These are phyloP conservation scores for Plasmodium fragile DNA, from an alignment of 169 alveolate species.

Conservation along the genomic window DNA sequence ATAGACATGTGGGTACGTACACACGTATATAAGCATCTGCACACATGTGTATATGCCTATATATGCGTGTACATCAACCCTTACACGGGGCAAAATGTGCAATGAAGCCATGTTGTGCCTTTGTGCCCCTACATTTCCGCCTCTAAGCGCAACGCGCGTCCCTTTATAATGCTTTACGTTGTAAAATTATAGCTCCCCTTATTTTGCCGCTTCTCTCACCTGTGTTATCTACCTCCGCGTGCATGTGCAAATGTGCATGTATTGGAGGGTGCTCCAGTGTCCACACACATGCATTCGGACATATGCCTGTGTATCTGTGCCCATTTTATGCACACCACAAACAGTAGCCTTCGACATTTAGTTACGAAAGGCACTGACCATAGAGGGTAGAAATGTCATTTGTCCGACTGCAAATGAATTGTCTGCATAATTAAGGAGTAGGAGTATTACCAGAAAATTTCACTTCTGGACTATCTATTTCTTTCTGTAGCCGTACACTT, in stretches of 20 bases:
- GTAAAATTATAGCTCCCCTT: neutral
- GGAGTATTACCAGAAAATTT: neutral
- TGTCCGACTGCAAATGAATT: conserved; percentile 10
- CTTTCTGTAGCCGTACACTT: neutral
- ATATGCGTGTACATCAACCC: neutral
- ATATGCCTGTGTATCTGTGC: neutral
- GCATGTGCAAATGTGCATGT: neutral
- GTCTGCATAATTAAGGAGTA: neutral
- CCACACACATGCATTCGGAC: neutral
- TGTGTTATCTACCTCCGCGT: neutral
- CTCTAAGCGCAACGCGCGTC: neutral
- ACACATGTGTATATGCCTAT: conserved; percentile 5
- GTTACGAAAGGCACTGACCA: neutral
- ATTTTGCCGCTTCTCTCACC: neutral
- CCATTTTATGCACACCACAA: conserved; percentile 2
- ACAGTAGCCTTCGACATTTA: neutral
- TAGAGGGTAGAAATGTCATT: neutral
- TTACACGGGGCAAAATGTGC: neutral
- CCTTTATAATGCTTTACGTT: conserved; percentile 12
- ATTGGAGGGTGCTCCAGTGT: neutral
- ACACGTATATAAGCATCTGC: neutral
- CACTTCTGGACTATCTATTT: conserved; percentile 2
- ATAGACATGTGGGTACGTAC: conserved; percentile 1
- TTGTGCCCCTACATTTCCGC: conserved; percentile 2
- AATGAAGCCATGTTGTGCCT: neutral